Conservation (phyloP, 1,284 basidiomycete species). For the Violaceomyces palustris region DNA sequence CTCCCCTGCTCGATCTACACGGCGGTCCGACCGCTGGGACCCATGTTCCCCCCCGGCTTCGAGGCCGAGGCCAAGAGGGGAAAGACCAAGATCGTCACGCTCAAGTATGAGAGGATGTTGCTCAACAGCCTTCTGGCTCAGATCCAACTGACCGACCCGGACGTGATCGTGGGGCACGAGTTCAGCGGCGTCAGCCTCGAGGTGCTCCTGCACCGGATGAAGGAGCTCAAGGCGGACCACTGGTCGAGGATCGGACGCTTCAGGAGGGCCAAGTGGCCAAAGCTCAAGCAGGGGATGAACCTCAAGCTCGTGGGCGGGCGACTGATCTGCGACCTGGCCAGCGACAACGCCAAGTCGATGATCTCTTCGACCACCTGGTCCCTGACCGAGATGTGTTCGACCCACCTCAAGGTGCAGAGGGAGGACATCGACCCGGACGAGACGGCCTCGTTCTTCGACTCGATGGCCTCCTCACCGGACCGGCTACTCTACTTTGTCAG, state of each 20-base stretch:
- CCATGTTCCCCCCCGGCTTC: slow-evolving; percentile 79
- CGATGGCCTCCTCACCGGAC: slow-evolving; percentile 70
- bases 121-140: slow-evolving; percentile 77
- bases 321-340: slow-evolving; percentile 84
- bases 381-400: slow-evolving; percentile 75
- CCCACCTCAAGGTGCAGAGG: slow-evolving; percentile 69
- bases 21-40: slow-evolving; percentile 81
- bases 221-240: slow-evolving; percentile 67
- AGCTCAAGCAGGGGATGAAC: slow-evolving; percentile 69
- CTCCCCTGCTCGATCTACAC: slow-evolving; percentile 78
- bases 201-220: slow-evolving; percentile 84
- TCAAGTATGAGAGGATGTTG: slow-evolving; percentile 70
- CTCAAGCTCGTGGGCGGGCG: slow-evolving; percentile 78
- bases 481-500: slow-evolving; percentile 79
- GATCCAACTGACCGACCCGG: slow-evolving; percentile 82
- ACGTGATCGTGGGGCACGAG: slow-evolving; percentile 90
- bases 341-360: slow-evolving; percentile 79
- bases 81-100: slow-evolving; percentile 67
- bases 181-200: slow-evolving; percentile 89
- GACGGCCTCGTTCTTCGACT: slow-evolving; percentile 82
- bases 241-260: slow-evolving; percentile 94
- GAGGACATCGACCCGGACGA: slow-evolving; percentile 83
- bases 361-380: slow-evolving; percentile 86
- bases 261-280: slow-evolving; percentile 75
- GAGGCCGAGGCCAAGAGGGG: slow-evolving; percentile 58